Conservation (phyloP, 345 rosid genomes). For the Salix brachista region DNA sequence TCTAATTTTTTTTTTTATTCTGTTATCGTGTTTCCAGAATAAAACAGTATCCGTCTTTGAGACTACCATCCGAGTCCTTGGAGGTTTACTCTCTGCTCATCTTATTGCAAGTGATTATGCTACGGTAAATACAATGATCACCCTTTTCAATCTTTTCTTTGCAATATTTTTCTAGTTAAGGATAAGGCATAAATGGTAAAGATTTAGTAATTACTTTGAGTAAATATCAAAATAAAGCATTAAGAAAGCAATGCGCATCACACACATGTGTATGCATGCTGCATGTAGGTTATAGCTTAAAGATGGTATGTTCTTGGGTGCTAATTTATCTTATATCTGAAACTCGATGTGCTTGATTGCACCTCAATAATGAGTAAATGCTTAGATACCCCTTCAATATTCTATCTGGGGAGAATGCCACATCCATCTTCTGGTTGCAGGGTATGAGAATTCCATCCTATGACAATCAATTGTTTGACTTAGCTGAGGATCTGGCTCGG, state of each 20-base stretch:
- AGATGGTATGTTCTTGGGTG: background rate
- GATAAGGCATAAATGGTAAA: too few species aligned
- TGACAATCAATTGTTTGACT: conserved; percentile 65
- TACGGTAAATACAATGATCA: conserved; percentile 46
- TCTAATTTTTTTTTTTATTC: conserved; percentile 6
- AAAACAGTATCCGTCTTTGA: conserved; percentile 95
- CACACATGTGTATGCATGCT: background rate
- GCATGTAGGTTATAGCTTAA: background rate
- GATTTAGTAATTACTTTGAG: too few species aligned
- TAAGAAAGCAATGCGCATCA: too few species aligned
- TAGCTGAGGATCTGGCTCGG: conserved; percentile 80
- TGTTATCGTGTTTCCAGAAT: conserved; percentile 52
- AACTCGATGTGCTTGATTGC: background rate
- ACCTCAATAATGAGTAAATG: background rate
- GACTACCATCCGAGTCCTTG: conserved; percentile 86
- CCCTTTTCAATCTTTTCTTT: background rate
- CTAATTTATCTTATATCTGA: background rate
- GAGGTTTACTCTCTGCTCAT: conserved; percentile 98
- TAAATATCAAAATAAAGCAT: too few species aligned
- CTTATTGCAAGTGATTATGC: conserved; percentile 95
- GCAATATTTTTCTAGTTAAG: too few species aligned
- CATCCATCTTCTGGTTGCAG: conserved; percentile 33
- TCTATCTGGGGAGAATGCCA: background rate
- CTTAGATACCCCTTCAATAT: background rate
- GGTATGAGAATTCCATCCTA: conserved; percentile 86